Conservation (phyloP, 164 flowering plant species). For the Aristolochia californica region DNA sequence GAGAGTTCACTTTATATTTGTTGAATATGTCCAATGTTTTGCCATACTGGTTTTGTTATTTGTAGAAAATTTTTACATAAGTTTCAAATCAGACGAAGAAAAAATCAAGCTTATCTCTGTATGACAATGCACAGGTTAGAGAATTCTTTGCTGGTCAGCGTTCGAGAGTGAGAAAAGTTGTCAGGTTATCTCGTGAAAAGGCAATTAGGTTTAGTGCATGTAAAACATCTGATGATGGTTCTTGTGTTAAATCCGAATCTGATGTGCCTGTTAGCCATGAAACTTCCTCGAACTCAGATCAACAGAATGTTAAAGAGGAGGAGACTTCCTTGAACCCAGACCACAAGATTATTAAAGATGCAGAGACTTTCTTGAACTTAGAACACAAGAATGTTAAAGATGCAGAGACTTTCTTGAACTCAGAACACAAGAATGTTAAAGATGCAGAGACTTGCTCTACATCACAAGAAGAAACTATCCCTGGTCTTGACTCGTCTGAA, state of each 20-base stretch:
- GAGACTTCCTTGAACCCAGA: no score
- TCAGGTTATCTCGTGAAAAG: constrained; percentile 56
- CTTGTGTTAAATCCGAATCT: constrained; percentile 23
- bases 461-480: constrained; percentile 37
- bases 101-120: no score
- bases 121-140: constrained; percentile 43
- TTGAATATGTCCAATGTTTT: no score
- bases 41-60: no score
- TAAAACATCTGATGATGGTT: constrained; percentile 23
- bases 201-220: constrained; percentile 24
- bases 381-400: constrained; percentile 18
- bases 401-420: constrained; percentile 33
- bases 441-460: constrained; percentile 42
- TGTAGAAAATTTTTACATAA: no score
- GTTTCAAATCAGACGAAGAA: no score
- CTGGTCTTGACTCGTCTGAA: constrained; percentile 51
- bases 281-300: no score
- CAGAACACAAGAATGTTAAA: constrained; percentile 32
- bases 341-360: not conserved
- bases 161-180: constrained; percentile 65
- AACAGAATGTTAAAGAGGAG: no score
- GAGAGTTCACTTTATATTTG: no score
- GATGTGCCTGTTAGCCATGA: constrained; percentile 23
- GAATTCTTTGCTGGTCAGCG: constrained; percentile 82
- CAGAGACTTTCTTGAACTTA: constrained; percentile 21